Base-by-base conservation (phyloP, 2,329 filamentous ascomycete species). In the Scopulariopsis brevicaulis region DNA sequence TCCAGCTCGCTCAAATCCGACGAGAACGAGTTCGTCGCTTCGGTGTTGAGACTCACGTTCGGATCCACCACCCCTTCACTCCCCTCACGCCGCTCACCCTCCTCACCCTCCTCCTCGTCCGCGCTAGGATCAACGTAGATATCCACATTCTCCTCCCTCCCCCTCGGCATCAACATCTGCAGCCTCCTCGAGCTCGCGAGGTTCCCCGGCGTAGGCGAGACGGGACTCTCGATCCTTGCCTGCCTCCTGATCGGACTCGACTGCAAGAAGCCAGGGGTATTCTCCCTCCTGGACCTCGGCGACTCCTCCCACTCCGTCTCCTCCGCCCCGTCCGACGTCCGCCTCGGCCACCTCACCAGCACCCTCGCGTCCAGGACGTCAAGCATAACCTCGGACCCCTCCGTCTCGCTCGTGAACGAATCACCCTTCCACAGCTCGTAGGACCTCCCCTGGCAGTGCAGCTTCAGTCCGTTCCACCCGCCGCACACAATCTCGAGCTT, bases 281-380 rank as follows among this genome's bases (percentile, higher is more conserved):
- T 63, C 62, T 28, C 71, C 67, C 59, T 66, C 62, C 65, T 62
- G 65, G 73, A 65, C 58, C 77, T 73, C 56, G 80, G 78, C 59
- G 81, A 80, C 68, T 86, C 73, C 65, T 92, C 89, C 79, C 87
- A 91, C n/a, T 83, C 85, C 14, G 51, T n/a, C 63, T 89, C 85
- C 11, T 84, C 85, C 61, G 82, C 73, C 61, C 75, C 75, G 28
- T 74, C 80, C 66, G 72, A 66, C 59, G 14, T 81, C 73, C 68
- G 78, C 71, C 73, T 82, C 52, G 94, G 94, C 93, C 94, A 97
- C 67, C 86, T 84, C 61, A 99, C 77, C 70, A 96, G 79, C 52
- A 97, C 90, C 62, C 94, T 88, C 57, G 91, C 86, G 68, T 96
- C 92, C 66, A 96, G 90, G 50, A 97, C 91, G 70, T 97, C 92